Conservation (phyloP, 371 early-diverging fungal species). For the Fennellomyces sp. region DNA sequence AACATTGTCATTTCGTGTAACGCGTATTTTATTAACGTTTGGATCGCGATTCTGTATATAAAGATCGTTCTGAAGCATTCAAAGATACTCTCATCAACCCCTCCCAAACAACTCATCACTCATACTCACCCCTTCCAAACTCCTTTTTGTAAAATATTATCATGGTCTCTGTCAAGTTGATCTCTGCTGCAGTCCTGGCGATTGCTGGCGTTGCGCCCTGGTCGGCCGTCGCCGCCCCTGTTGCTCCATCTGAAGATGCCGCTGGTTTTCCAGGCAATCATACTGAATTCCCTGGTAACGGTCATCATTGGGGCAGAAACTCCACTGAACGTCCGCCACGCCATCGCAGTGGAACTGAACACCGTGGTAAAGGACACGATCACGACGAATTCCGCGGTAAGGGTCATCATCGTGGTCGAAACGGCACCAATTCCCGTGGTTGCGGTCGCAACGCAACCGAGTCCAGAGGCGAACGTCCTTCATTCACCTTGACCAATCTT, state of each 20-base stretch:
- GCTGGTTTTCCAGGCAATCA: background rate
- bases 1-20: slow-evolving; percentile 4
- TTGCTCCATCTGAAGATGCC: slow-evolving; percentile 26
- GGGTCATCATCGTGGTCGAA: background rate
- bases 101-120: background rate
- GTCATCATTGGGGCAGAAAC: background rate
- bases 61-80: background rate
- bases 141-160: background rate
- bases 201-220: slow-evolving; percentile 55
- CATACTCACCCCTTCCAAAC: background rate
- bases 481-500: background rate
- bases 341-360: background rate
- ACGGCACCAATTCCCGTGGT: too few relatives aligned
- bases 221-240: slow-evolving; percentile 63
- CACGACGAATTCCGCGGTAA: background rate
- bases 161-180: background rate
- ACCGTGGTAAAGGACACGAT: background rate
- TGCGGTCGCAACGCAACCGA: background rate
- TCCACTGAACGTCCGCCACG: background rate
- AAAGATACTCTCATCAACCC: background rate
- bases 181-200: slow-evolving; percentile 5
- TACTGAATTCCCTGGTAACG: background rate
- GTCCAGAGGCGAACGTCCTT: too few relatives aligned
- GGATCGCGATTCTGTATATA: background rate
- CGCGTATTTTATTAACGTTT: slow-evolving; percentile 1